Conservation (phyloP, 768 basidiomycete genomes). For the Suillus plorans region DNA sequence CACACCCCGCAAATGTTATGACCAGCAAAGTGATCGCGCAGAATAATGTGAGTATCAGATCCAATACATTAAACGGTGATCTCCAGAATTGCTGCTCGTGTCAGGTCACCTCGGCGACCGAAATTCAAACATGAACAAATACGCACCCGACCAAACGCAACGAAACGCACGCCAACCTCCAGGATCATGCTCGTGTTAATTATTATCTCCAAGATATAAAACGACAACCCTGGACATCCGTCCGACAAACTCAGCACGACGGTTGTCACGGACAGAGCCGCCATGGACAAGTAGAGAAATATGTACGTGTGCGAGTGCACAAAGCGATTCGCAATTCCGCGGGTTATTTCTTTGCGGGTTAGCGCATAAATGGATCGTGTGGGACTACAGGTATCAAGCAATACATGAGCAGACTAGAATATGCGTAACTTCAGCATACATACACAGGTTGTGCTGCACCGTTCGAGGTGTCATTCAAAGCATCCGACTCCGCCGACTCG, state of each 20-base stretch:
- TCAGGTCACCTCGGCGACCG: not conserved
- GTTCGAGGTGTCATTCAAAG: slow-evolving; percentile 30
- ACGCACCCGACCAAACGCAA: slow-evolving; percentile 91
- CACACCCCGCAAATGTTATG: slow-evolving; percentile 85
- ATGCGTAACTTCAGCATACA: slow-evolving; percentile 12
- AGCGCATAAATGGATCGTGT: slow-evolving; percentile 84
- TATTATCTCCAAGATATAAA: slow-evolving; percentile 87
- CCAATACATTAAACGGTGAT: slow-evolving; percentile 88
- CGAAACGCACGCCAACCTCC: slow-evolving; percentile 88
- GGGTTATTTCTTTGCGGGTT: slow-evolving; percentile 78
- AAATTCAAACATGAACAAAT: not conserved
- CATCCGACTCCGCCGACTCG: slow-evolving; percentile 37
- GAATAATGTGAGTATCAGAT: slow-evolving; percentile 84
- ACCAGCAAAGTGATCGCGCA: slow-evolving; percentile 89
- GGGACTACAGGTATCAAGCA: slow-evolving; percentile 44
- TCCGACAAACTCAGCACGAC: slow-evolving; percentile 80
- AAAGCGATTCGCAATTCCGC: slow-evolving; percentile 86
- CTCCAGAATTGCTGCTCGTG: slow-evolving; percentile 87
- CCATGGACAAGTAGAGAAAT: slow-evolving; percentile 86
- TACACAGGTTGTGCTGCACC: slow-evolving; percentile 28
- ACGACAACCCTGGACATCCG: slow-evolving; percentile 84
- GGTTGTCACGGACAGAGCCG: slow-evolving; percentile 81
- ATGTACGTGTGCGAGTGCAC: slow-evolving; percentile 88
- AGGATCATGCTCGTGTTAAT: slow-evolving; percentile 91
- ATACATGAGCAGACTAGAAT: slow-evolving; percentile 12